A percentile compares a stretch with the other conserved stretches of the same genome.
phyloP scores from a whole-genome alignment of 2,329 filamentous ascomycete species.

The Talaromyces sp. region DNA sequence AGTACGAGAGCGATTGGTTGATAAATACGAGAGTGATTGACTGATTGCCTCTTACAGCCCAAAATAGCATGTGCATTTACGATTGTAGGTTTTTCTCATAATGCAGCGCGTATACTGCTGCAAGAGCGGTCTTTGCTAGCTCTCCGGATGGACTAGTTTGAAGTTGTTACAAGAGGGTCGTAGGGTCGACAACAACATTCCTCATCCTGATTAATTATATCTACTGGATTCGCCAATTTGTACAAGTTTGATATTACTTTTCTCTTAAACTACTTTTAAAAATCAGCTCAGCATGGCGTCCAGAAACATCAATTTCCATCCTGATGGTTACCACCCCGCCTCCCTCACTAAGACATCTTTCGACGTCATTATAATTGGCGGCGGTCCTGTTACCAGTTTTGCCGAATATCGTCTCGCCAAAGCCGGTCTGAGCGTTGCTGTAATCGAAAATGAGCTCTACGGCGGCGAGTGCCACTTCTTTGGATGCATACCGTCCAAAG shows the following conservation, averaged over 20 bases:
- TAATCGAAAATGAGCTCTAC: not conserved
- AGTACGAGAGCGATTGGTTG: not conserved
- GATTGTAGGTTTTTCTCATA: too few species aligned
- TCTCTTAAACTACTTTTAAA: too few species aligned
- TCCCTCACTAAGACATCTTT: not conserved
- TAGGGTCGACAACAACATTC: too few species aligned
- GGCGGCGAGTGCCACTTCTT: slow-evolving; percentile 2
- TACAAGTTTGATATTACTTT: too few species aligned
- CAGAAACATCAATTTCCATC: not conserved
- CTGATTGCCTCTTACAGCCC: not conserved
- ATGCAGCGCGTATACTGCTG: too few species aligned
- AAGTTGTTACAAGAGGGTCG: too few species aligned
- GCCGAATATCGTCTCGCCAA: not conserved
- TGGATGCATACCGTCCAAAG: slow-evolving; percentile 1
- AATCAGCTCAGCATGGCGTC: not conserved
- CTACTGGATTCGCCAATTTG: too few species aligned
- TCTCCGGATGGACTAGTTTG: too few species aligned
- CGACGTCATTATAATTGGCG: slow-evolving; percentile 2
- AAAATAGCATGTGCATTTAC: too few species aligned
- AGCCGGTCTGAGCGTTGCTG: not conserved
- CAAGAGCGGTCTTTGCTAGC: too few species aligned
- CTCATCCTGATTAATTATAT: too few species aligned
- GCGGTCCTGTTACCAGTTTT: not conserved
- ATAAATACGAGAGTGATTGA: not conserved
- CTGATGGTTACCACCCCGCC: not conserved